Percentiles rank a stretch among this genome's conserved stretches.
Evolutionary conservation across 1,284 basidiomycete genomes (phyloP).

Genomic region (Boletus sp.): DNA sequence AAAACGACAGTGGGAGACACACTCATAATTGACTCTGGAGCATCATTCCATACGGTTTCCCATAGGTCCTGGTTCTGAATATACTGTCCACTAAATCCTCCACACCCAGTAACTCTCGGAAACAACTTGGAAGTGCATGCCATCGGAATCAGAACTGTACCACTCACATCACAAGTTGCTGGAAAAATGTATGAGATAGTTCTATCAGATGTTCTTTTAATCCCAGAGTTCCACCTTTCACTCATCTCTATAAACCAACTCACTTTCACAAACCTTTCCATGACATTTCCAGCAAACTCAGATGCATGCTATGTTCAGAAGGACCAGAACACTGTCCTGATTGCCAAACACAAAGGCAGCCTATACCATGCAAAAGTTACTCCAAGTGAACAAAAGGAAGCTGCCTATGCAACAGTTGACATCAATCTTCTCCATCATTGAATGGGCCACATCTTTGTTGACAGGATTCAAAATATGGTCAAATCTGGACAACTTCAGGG

Average conservation of each 20-base stretch:
- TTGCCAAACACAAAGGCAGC: background rate
- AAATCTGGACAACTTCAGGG: background rate
- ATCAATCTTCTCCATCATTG: background rate
- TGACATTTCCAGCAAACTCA: background rate
- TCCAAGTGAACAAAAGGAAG: background rate
- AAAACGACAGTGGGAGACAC: no score
- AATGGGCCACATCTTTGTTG: background rate
- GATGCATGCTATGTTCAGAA: background rate
- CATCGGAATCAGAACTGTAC: background rate
- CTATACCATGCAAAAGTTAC: background rate
- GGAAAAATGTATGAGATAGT: background rate
- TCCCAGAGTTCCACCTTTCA: background rate
- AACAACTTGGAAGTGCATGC: background rate
- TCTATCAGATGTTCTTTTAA: background rate
- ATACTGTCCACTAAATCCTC: background rate
- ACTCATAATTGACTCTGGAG: no score
- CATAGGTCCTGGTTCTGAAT: background rate
- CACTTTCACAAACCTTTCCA: background rate
- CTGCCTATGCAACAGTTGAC: background rate
- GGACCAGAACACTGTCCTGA: background rate
- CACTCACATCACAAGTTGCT: background rate
- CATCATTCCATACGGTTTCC: no score
- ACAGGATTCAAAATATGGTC: background rate
- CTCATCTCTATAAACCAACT: background rate
- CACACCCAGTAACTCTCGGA: background rate